A percentile compares a stretch with the other conserved stretches of the same genome.
Conservation (phyloP, 2,329 filamentous ascomycete species). For the Colletotrichum sp. region DNA sequence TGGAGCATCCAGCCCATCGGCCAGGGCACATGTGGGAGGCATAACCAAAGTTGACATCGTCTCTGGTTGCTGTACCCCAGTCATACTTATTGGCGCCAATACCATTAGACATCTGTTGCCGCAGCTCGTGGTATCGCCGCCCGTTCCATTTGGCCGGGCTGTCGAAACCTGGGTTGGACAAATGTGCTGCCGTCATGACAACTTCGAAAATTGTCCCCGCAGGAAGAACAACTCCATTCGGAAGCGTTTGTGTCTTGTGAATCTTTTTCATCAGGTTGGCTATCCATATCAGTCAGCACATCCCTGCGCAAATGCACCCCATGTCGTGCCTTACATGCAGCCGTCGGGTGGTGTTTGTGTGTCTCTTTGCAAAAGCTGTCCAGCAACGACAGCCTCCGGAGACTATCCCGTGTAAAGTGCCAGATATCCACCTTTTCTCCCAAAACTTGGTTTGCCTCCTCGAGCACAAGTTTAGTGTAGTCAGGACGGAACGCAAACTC, state of each 20-base stretch:
- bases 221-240: background rate
- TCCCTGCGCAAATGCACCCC: background rate
- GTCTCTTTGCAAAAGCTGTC: conserved; percentile 19
- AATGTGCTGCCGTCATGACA: conserved; percentile 14
- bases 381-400: background rate
- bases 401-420: conserved; percentile 1
- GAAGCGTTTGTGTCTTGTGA: conserved; percentile 7
- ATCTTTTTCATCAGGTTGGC: conserved; percentile 18
- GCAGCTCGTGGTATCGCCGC: conserved; percentile 8
- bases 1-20: conserved; percentile 15
- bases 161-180: conserved; percentile 4
- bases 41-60: conserved; percentile 18
- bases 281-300: background rate
- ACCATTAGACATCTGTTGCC: background rate
- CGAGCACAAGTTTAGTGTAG: background rate
- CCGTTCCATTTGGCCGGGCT: conserved; percentile 4
- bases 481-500: conserved; percentile 17
- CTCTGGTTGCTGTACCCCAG: conserved; percentile 8
- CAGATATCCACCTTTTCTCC: background rate
- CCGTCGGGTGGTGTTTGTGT: conserved; percentile 12
- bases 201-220: conserved; percentile 12
- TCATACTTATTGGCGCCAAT: conserved; percentile 3
- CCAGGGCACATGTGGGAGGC: conserved; percentile 18
- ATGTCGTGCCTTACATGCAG: background rate
- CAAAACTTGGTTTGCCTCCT: background rate